A percentile compares a stretch with the other conserved stretches of the same genome.
Conservation (phyloP, 2,329 filamentous ascomycete species). For the Escovopsis weberi region DNA sequence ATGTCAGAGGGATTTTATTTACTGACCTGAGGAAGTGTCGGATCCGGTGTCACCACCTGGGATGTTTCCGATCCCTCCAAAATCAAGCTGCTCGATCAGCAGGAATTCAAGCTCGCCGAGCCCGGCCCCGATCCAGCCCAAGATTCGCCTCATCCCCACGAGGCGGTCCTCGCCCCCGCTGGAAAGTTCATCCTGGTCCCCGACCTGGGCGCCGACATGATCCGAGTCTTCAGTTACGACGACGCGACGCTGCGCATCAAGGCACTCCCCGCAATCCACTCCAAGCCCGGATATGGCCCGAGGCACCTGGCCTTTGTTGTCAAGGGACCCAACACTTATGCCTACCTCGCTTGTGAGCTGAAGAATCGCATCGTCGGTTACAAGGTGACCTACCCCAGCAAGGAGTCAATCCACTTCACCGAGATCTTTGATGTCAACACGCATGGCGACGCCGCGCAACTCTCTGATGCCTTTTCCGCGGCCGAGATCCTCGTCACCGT, state of each 20-base stretch:
- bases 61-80: conserved; percentile 24
- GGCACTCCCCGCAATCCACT: conserved; percentile 23
- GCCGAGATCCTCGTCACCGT: conserved; percentile 46
- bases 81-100: conserved; percentile 20
- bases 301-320: conserved; percentile 48
- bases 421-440: conserved; percentile 33
- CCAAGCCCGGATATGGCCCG: conserved; percentile 43
- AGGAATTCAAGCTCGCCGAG: conserved; percentile 24
- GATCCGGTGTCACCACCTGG: conserved; percentile 30
- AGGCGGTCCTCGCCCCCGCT: conserved; percentile 51
- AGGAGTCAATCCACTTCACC: conserved; percentile 26
- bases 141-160: conserved; percentile 46
- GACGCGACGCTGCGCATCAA: conserved; percentile 28
- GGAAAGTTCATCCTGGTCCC: conserved; percentile 47
- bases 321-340: conserved; percentile 29
- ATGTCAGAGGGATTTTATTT: not conserved
- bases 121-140: conserved; percentile 30
- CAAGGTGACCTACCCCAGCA: conserved; percentile 33
- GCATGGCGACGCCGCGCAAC: conserved; percentile 28
- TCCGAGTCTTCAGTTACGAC: conserved; percentile 40
- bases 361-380: conserved; percentile 42
- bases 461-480: conserved; percentile 29
- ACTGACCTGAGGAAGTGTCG: conserved; percentile 14
- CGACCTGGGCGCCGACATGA: conserved; percentile 49
- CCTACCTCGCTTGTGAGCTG: conserved; percentile 50